Evolutionary conservation across 768 basidiomycete genomes (phyloP).

Genomic region (Nevesoporus exiguus): DNA sequence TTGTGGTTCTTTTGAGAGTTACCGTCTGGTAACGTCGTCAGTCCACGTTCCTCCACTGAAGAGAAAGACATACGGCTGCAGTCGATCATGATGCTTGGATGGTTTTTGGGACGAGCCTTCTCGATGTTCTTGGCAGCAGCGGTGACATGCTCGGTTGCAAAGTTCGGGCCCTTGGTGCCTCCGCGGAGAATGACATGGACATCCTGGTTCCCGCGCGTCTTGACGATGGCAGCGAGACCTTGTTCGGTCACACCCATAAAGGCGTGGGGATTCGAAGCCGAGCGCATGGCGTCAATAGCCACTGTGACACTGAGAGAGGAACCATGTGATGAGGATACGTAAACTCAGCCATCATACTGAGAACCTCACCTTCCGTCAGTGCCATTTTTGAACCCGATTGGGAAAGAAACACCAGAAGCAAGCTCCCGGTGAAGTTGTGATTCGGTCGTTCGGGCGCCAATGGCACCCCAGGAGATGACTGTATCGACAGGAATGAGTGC

Average conservation of each 20-base stretch:
- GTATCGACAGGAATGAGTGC: background rate
- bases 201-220: conserved; percentile 79
- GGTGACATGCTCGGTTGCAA: conserved; percentile 64
- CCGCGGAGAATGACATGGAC: conserved; percentile 97
- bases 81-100: conserved; percentile 84
- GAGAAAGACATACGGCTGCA: conserved; percentile 61
- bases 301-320: conserved; percentile 58
- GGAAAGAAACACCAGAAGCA: conserved; percentile 94
- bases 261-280: conserved; percentile 87
- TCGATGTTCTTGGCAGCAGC: conserved; percentile 58
- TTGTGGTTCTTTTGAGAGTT: conserved; percentile 95
- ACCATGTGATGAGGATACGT: background rate
- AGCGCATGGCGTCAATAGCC: conserved; percentile 95
- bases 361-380: conserved; percentile 77
- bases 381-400: conserved; percentile 99
- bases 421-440: conserved; percentile 96
- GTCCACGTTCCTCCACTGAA: background rate
- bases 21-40: conserved; percentile 54
- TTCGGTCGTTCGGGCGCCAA: conserved; percentile 96
- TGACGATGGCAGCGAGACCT: conserved; percentile 92
- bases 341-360: background rate
- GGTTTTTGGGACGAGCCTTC: conserved; percentile 52
- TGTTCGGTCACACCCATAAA: conserved; percentile 93
- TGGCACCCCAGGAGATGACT: conserved; percentile 91
- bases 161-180: conserved; percentile 90